These are phyloP conservation scores for Ophiostoma quercus DNA, from an alignment of 2,329 filamentous ascomycete species.

Conservation along the genomic window DNA sequence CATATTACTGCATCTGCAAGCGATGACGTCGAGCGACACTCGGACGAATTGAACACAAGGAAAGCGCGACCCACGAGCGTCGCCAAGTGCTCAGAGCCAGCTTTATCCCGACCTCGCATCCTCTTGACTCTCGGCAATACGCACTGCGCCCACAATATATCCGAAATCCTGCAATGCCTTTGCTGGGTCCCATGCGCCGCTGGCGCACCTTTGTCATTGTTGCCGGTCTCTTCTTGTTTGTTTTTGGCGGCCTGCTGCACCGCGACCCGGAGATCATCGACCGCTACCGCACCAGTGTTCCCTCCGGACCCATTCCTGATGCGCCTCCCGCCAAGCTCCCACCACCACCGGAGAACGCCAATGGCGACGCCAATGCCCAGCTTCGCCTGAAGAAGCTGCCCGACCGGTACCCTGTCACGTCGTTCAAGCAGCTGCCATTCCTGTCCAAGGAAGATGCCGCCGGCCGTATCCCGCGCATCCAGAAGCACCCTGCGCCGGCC, in stretches of 20 bases:
- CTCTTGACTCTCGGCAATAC: neutral
- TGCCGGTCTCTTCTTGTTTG: conserved; percentile 18
- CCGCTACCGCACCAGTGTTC: conserved; percentile 18
- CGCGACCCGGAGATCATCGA: conserved; percentile 21
- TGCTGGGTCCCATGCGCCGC: conserved; percentile 27
- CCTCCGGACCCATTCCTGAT: conserved; percentile 12
- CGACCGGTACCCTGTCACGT: conserved; percentile 35
- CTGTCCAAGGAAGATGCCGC: conserved; percentile 34
- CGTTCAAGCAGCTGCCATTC: conserved; percentile 33
- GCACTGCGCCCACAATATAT: neutral
- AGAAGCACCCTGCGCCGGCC: conserved; percentile 48
- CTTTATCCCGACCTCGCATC: neutral
- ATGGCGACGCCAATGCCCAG: neutral
- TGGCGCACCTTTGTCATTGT: conserved; percentile 26
- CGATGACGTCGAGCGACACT: conserved; percentile 18
- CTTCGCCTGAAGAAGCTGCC: conserved; percentile 34
- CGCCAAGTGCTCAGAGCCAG: conserved; percentile 1
- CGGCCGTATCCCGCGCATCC: conserved; percentile 54
- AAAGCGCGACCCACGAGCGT: conserved; percentile 8
- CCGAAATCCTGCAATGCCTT: neutral
- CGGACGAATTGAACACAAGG: neutral
- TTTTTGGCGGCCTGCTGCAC: conserved; percentile 18
- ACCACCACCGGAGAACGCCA: conserved; percentile 10
- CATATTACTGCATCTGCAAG: neutral
- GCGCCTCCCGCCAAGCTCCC: conserved; percentile 21